Conservation (phyloP, 2,329 filamentous ascomycete species). For the Verticillium albo-atrum region DNA sequence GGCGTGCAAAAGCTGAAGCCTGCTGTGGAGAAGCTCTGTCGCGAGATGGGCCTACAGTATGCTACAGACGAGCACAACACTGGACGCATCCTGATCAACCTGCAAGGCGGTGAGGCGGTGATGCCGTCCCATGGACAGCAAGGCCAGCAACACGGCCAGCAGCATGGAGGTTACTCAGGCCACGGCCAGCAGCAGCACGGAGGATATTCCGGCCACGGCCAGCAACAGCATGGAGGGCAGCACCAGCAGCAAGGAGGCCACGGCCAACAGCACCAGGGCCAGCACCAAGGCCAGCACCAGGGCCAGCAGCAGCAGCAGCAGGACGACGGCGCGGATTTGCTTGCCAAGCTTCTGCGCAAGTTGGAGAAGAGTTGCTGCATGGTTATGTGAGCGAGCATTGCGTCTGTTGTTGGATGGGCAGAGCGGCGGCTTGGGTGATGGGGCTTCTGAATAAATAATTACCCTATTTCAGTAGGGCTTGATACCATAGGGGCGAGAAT, state of each 20-base stretch:
- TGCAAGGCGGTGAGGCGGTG: conserved; percentile 67
- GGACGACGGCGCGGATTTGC: conserved; percentile 54
- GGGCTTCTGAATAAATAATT: neutral
- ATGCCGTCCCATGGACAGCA: conserved; percentile 25
- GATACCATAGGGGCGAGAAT: neutral
- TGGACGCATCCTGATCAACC: conserved; percentile 82
- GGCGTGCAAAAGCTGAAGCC: conserved; percentile 95
- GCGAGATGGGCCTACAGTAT: conserved; percentile 77
- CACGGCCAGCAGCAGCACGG: conserved; percentile 29
- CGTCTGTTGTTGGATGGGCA: neutral
- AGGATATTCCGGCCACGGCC: conserved; percentile 31
- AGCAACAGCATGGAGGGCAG: conserved; percentile 25
- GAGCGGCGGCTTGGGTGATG: neutral
- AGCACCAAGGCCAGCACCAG: no score
- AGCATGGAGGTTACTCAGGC: conserved; percentile 24
- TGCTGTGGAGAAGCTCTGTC: conserved; percentile 83
- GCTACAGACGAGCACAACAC: conserved; percentile 77
- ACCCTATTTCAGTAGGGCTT: neutral
- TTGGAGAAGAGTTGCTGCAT: conserved; percentile 67
- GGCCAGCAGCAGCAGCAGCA: conserved; percentile 30
- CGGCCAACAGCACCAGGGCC: conserved; percentile 26
- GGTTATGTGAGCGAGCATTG: conserved; percentile 57
- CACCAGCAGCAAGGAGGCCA: conserved; percentile 20
- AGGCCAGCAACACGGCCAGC: conserved; percentile 24
- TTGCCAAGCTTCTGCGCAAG: conserved; percentile 59